Evolutionary conservation across 495 filamentous ascomycete genomes (phyloP).

Genomic region (Tuber brumale): DNA sequence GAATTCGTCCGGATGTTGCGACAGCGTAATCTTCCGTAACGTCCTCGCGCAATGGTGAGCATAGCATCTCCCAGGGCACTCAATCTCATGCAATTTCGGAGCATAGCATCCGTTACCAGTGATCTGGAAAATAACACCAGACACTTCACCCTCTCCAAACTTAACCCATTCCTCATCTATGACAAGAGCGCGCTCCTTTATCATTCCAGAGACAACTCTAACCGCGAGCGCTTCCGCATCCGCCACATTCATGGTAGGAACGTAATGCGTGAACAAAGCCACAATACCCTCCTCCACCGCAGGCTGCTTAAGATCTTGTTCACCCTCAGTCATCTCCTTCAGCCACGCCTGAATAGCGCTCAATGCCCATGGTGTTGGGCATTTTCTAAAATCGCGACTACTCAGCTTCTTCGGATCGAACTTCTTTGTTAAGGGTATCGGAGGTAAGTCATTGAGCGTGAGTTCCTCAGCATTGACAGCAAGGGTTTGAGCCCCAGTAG

Average conservation of each 20-base stretch:
- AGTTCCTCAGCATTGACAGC: conserved; percentile 29
- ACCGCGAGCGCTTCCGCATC: conserved; percentile 85
- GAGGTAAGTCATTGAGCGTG: conserved; percentile 47
- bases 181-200: conserved; percentile 66
- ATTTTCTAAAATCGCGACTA: conserved; percentile 75
- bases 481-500: conserved; percentile 13
- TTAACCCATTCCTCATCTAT: conserved; percentile 98
- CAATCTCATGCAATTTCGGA: conserved; percentile 66
- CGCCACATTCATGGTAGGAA: conserved; percentile 97
- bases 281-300: conserved; percentile 80
- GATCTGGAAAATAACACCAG: conserved; percentile 86
- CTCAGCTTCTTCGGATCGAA: conserved; percentile 85
- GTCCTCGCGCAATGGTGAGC: conserved; percentile 90
- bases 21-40: conserved; percentile 82
- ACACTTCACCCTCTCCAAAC: conserved; percentile 65
- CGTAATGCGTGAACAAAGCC: conserved; percentile 86
- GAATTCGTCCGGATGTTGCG: conserved; percentile 46
- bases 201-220: conserved; percentile 74
- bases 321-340: conserved; percentile 76
- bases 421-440: conserved; percentile 52
- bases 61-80: conserved; percentile 76
- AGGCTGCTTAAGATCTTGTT: conserved; percentile 71
- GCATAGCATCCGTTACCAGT: conserved; percentile 92
- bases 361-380: conserved; percentile 85
- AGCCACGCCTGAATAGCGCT: conserved; percentile 84